A percentile compares a stretch with the other conserved stretches of the same genome.
Evolutionary conservation across 495 filamentous ascomycete species (phyloP).

Genomic region (Neurospora sp.): DNA sequence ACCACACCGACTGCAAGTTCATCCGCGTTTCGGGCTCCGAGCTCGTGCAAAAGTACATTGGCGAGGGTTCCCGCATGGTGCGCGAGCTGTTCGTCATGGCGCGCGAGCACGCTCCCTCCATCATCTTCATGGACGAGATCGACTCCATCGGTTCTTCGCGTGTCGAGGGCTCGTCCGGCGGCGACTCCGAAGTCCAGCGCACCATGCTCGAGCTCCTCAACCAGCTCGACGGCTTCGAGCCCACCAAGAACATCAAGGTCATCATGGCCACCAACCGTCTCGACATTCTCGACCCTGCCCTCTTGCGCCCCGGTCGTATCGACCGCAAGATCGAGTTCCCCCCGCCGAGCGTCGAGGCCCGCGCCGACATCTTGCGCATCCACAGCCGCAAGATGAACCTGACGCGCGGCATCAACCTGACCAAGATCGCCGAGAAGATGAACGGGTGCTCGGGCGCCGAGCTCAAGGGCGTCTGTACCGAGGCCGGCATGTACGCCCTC

Average conservation of each 20-base stretch:
- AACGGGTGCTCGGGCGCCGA: constrained; percentile 96
- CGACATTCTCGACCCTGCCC: constrained; percentile 91
- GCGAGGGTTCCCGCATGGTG: constrained; percentile 96
- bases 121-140: constrained; percentile 99
- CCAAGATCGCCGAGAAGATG: constrained; percentile 99
- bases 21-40: constrained; percentile 95
- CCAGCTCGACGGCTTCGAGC: constrained; percentile 97
- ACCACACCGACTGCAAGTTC: constrained; percentile 98
- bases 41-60: constrained; percentile 98
- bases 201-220: constrained; percentile 99
- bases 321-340: constrained; percentile 99
- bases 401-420: constrained; percentile 93
- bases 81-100: constrained; percentile 99
- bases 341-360: constrained; percentile 90
- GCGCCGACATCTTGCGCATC: constrained; percentile 95
- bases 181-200: constrained; percentile 97
- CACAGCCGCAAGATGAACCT: constrained; percentile 97
- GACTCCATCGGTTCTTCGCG: constrained; percentile 96
- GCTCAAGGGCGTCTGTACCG: constrained; percentile 93
- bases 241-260: constrained; percentile 99
- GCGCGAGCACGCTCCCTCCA: constrained; percentile 95
- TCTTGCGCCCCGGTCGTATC: constrained; percentile 89
- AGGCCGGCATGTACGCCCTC: constrained; percentile 95
- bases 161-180: constrained; percentile 88
- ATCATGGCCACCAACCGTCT: constrained; percentile 99